A percentile compares a stretch with the other conserved stretches of the same genome.
These are phyloP conservation scores for Verticillium dahliae DNA, from an alignment of 2,329 filamentous ascomycete genomes.

Conservation along the genomic window DNA sequence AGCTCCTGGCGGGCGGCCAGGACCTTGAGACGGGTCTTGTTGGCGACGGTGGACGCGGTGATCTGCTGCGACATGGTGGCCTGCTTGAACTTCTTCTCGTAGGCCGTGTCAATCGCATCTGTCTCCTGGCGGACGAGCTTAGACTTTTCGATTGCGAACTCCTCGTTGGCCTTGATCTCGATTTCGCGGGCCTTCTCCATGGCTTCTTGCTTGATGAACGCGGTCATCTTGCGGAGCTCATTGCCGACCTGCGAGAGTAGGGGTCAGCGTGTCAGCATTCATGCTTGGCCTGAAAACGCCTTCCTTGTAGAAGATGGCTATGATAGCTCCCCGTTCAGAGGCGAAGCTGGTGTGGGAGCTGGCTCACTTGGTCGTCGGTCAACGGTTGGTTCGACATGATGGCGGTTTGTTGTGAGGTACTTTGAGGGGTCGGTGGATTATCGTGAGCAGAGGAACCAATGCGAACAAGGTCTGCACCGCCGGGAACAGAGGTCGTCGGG, in stretches of 20 bases:
- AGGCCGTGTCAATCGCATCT: conserved; percentile 80
- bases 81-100: conserved; percentile 99
- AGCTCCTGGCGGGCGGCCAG: conserved; percentile 83
- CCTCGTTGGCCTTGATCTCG: conserved; percentile 95
- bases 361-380: conserved; percentile 16
- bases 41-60: conserved; percentile 89
- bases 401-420: conserved; percentile 7
- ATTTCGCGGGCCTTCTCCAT: conserved; percentile 96
- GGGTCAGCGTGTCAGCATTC: not conserved
- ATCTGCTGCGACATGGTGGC: conserved; percentile 98
- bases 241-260: conserved; percentile 66
- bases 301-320: not conserved
- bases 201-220: conserved; percentile 98
- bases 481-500: not conserved
- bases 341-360: not conserved
- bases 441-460: not conserved
- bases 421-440: conserved; percentile 3
- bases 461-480: not conserved
- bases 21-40: conserved; percentile 89
- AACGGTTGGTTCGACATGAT: conserved; percentile 15
- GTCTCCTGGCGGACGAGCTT: conserved; percentile 97
- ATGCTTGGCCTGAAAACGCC: not conserved
- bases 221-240: conserved; percentile 99
- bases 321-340: not conserved
- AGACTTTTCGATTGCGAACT: conserved; percentile 98